Conservation (phyloP, 495 filamentous ascomycete species). For the Trichocladium antarcticum region DNA sequence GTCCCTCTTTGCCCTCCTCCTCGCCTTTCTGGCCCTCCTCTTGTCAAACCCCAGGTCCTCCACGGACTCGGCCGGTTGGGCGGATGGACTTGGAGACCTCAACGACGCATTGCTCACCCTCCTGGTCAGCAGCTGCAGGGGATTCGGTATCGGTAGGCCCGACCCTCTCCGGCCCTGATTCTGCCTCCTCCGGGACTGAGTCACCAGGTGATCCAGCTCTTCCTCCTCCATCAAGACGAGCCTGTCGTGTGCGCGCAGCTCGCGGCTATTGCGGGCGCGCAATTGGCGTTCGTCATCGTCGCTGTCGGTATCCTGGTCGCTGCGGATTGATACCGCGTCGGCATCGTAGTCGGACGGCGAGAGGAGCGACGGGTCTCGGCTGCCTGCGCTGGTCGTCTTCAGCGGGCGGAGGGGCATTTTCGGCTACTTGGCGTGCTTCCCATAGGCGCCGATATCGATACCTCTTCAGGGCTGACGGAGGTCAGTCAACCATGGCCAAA, state of each 20-base stretch:
- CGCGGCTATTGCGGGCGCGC: slow-evolving; percentile 54
- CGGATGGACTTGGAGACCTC: slow-evolving; percentile 24
- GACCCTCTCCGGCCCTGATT: slow-evolving; percentile 42
- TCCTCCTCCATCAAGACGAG: slow-evolving; percentile 81
- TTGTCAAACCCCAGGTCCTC: slow-evolving; percentile 41
- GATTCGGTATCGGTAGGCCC: slow-evolving; percentile 36
- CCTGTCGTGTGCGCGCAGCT: slow-evolving; percentile 59
- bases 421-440: not conserved
- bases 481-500: slow-evolving; percentile 5
- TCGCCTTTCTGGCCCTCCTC: slow-evolving; percentile 30
- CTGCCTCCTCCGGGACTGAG: slow-evolving; percentile 33
- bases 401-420: slow-evolving; percentile 20
- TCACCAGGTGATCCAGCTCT: slow-evolving; percentile 70
- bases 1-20: slow-evolving; percentile 39
- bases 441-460: not conserved
- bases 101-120: slow-evolving; percentile 25
- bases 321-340: slow-evolving; percentile 54
- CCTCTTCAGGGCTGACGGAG: not conserved
- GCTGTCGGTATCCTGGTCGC: slow-evolving; percentile 65
- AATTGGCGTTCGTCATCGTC: slow-evolving; percentile 60
- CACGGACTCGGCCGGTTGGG: slow-evolving; percentile 17
- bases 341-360: slow-evolving; percentile 56
- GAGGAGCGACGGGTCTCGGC: slow-evolving; percentile 38
- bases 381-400: slow-evolving; percentile 15
- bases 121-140: slow-evolving; percentile 30